Base-by-base conservation (phyloP, 1,284 basidiomycete genomes). In the Coniophora puteana region DNA sequence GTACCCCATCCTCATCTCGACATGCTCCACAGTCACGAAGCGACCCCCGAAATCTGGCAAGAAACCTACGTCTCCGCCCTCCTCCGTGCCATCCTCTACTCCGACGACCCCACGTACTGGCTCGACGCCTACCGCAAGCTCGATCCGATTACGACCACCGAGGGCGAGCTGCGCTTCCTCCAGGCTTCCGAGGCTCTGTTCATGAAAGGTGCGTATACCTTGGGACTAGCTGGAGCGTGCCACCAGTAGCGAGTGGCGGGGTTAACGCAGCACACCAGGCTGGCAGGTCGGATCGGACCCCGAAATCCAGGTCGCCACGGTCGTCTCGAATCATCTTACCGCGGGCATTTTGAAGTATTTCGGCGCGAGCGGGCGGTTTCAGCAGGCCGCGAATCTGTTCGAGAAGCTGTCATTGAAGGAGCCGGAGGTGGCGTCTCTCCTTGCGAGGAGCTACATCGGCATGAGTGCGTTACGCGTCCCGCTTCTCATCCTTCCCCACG, bases 271-370 rank as follows among this genome's bases (percentile, higher is more conserved):
- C 40, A 24, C 45, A 17, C 16, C 41, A 91, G 92, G 95, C 22
- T 99, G 95, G 96, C 94, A 97, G 62, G 87, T 98, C 2, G 95
- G 95, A 3, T 97, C 93, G 0, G 95, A 98, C 52, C 95, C 95
- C 0, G 96, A 99, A 65, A 94, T 98, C 25, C 96, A 99, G 61
- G 95, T 99, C 16, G 95, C 95, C 1, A 97, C 94, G 1, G 78
- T 94, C n/a, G 92, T 97, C 5, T 93, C 91, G 26, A 99, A 99
- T 61, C 95, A 99, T 61, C 76, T 99, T 11, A 95, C 93, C 0
- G 87, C 92, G 4, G 95, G 89, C 1, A 80, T 98, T 53, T 80
- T 98, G 72, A 98, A 98, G 62, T 98, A 98, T 66, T 99, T 99
- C 59, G 90, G 93, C 10, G 90, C 95, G 54, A 84, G 89, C 44